A percentile compares a stretch with the other conserved stretches of the same genome.
Evolutionary conservation across 306 rosid species (phyloP).

Genomic region (Castanopsis chinensis): DNA sequence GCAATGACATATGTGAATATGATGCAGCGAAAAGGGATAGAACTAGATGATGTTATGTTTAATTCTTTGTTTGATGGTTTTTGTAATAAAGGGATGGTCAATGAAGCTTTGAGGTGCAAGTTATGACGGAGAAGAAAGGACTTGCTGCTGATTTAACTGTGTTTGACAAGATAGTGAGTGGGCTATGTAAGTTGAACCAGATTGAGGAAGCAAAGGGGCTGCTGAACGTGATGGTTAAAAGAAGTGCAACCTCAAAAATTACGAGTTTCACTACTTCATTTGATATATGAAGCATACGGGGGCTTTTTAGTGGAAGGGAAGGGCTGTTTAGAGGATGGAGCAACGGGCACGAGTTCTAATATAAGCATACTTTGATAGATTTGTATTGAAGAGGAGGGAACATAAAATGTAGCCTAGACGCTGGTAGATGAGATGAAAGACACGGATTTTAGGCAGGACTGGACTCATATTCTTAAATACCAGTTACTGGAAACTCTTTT

Average conservation of each 20-base stretch:
- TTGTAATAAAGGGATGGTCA: conserved; percentile 15
- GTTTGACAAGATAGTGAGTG: conserved; percentile 6
- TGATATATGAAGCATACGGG: not conserved
- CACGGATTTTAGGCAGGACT: not conserved
- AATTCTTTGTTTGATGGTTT: conserved; percentile 15
- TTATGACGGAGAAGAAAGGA: conserved; percentile 18
- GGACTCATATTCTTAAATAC: not conserved
- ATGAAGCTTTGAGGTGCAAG: conserved; percentile 26
- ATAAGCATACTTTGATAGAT: no score
- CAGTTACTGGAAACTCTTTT: not conserved
- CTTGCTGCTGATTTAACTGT: not conserved
- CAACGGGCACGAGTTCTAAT: not conserved
- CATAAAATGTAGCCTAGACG: not conserved
- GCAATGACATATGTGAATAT: conserved; percentile 19
- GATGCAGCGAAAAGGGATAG: conserved; percentile 20
- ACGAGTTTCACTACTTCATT: not conserved
- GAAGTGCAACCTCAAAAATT: conserved; percentile 9
- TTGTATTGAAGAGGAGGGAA: not conserved
- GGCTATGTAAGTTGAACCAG: conserved; percentile 20
- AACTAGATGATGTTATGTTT: conserved; percentile 12
- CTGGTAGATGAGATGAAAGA: not conserved
- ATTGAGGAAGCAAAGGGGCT: conserved; percentile 16
- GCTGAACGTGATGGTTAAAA: conserved; percentile 7
- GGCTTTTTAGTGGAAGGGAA: not conserved
- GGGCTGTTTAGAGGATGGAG: not conserved